phyloP scores from a whole-genome alignment of 2,329 filamentous ascomycete genomes.

The Pseudogymnoascus sp. region DNA sequence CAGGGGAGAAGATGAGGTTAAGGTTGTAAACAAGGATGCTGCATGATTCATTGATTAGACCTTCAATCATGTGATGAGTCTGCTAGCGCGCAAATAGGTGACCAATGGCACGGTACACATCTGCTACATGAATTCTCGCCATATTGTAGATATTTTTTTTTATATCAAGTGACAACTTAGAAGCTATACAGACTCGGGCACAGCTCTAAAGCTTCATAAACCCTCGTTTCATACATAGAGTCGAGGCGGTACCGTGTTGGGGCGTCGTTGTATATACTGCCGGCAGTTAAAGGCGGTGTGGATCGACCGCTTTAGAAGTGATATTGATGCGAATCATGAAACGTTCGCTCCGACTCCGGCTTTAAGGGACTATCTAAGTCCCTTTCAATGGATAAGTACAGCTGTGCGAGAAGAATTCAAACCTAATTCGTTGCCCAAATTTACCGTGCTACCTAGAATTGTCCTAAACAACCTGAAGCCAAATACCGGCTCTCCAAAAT shows the following conservation, averaged over 20 bases:
- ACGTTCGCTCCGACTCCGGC: not conserved
- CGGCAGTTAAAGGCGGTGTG: slow-evolving; percentile 4
- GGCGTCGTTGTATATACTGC: not conserved
- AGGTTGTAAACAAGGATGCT: not conserved
- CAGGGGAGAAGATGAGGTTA: not conserved
- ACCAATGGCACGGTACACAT: not conserved
- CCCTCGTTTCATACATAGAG: not conserved
- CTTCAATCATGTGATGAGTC: not conserved
- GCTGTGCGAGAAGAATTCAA: not conserved
- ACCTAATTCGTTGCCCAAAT: not conserved
- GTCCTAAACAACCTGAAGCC: not conserved
- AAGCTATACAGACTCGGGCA: not conserved
- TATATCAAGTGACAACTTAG: not conserved
- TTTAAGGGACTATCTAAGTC: not conserved
- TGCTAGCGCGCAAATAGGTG: not conserved
- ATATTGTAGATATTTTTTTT: not conserved
- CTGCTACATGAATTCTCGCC: not conserved
- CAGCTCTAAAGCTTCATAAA: not conserved
- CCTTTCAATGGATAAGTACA: not conserved
- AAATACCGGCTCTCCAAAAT: not conserved
- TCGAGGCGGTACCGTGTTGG: not conserved
- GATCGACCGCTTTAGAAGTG: not conserved
- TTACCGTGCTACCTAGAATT: not conserved
- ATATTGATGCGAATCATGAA: not conserved
- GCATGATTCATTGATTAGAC: not conserved